Conservation (phyloP, 2,329 filamentous ascomycete species). For the Alternaria atra region DNA sequence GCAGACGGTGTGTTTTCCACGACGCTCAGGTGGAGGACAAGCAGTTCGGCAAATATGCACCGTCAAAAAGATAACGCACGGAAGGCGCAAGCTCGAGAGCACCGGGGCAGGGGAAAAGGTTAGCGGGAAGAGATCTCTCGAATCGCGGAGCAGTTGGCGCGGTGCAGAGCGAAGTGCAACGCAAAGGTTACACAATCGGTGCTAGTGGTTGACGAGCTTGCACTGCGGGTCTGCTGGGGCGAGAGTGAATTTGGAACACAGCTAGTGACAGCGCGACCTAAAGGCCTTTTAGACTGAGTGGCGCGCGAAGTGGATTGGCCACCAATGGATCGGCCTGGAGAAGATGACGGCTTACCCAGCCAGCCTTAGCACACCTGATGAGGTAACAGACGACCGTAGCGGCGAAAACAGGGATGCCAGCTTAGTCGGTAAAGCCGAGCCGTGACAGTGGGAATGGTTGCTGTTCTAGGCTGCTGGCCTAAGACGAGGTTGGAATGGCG, state of each 20-base stretch:
- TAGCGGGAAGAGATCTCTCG: slow-evolving; percentile 38
- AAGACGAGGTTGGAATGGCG: slow-evolving; percentile 36
- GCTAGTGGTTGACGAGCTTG: slow-evolving; percentile 46
- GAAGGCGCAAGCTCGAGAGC: slow-evolving; percentile 48
- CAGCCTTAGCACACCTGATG: slow-evolving; percentile 47
- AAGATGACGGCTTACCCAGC: slow-evolving; percentile 43
- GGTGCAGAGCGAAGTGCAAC: slow-evolving; percentile 46
- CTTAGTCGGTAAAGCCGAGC: slow-evolving; percentile 49
- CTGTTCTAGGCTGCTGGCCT: slow-evolving; percentile 39
- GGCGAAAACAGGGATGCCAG: slow-evolving; percentile 26
- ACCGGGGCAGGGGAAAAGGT: slow-evolving; percentile 37
- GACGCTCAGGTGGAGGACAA: slow-evolving; percentile 48
- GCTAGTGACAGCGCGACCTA: slow-evolving; percentile 45
- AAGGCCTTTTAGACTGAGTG: slow-evolving; percentile 38
- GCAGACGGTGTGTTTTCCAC: slow-evolving; percentile 54
- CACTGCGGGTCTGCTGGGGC: slow-evolving; percentile 34
- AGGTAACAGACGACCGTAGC: slow-evolving; percentile 47
- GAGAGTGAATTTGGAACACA: slow-evolving; percentile 42
- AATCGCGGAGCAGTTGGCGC: slow-evolving; percentile 49
- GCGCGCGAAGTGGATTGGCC: slow-evolving; percentile 50
- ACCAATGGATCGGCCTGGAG: slow-evolving; percentile 41
- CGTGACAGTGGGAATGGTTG: slow-evolving; percentile 43
- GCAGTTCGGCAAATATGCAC: slow-evolving; percentile 53
- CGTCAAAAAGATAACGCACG: slow-evolving; percentile 51
- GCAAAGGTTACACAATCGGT: slow-evolving; percentile 47